Evolutionary conservation across 768 basidiomycete genomes (phyloP).

Genomic region (Nevesoporus exiguus): DNA sequence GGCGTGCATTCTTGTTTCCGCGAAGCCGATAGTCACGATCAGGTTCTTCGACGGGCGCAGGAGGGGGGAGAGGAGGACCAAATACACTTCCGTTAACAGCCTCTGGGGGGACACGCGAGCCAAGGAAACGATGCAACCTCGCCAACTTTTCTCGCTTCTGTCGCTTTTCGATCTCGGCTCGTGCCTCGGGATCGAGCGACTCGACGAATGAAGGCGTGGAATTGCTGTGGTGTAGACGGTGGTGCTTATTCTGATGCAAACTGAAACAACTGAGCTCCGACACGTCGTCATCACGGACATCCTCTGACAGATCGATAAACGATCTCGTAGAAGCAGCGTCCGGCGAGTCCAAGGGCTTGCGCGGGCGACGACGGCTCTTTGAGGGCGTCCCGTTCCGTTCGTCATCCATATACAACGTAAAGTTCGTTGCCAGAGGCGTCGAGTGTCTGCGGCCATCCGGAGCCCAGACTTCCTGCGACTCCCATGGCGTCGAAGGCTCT

Average conservation of each 20-base stretch:
- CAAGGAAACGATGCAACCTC: conserved; percentile 81
- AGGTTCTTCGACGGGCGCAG: conserved; percentile 29
- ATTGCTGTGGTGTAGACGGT: conserved; percentile 32
- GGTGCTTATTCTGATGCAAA: conserved; percentile 22
- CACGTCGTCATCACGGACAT: conserved; percentile 32
- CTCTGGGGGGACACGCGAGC: conserved; percentile 71
- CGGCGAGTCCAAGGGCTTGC: conserved; percentile 11
- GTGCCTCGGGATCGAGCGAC: conserved; percentile 48
- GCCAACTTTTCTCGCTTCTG: conserved; percentile 75
- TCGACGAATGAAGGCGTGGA: conserved; percentile 48
- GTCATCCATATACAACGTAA: conserved; percentile 27
- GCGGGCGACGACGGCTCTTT: conserved; percentile 4
- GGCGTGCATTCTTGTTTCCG: conserved; percentile 45
- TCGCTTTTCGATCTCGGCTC: conserved; percentile 58
- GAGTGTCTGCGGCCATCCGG: conserved; percentile 49
- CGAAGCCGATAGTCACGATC: conserved; percentile 42
- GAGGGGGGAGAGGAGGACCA: conserved; percentile 32
- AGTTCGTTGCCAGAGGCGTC: conserved; percentile 48
- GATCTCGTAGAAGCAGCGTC: conserved; percentile 38
- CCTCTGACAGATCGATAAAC: conserved; percentile 66
- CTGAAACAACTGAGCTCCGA: conserved; percentile 30
- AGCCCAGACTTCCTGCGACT: conserved; percentile 31
- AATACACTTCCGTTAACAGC: conserved; percentile 54
- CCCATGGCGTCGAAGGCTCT: conserved; percentile 33
- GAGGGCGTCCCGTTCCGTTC: neutral